A percentile compares a stretch with the other conserved stretches of the same genome.
Evolutionary conservation across 257 asterid genomes (phyloP).

Genomic region (Solanum virginianum): DNA sequence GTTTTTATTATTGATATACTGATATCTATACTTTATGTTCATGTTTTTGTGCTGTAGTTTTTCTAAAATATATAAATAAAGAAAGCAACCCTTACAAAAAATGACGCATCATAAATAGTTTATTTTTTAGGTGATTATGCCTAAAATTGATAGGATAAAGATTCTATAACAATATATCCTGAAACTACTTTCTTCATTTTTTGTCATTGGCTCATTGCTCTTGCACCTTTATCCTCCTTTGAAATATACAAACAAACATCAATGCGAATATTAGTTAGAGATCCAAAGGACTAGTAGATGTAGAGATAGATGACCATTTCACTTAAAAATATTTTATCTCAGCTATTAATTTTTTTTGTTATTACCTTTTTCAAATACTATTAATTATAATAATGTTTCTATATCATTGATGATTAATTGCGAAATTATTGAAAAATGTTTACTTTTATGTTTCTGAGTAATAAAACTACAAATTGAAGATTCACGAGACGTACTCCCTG

Average conservation of each 20-base stretch:
- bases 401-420: not conserved
- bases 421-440: too few relatives aligned
- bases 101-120: not conserved
- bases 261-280: not conserved
- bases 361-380: not conserved
- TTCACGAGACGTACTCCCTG: not conserved
- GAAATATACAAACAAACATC: not conserved
- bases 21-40: not conserved
- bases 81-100: too few relatives aligned
- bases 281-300: not conserved
- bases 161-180: not conserved
- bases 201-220: not conserved
- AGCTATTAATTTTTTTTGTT: too few relatives aligned
- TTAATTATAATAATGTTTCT: too few relatives aligned
- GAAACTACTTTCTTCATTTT: not conserved
- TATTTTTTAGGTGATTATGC: not conserved
- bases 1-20: too few relatives aligned
- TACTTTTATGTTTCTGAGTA: not conserved
- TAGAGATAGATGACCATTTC: not conserved
- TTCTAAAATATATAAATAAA: not conserved
- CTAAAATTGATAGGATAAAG: not conserved
- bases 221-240: not conserved
- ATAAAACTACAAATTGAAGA: not conserved
- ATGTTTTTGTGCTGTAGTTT: not conserved
- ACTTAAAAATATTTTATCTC: too few relatives aligned